Evolutionary conservation across 768 basidiomycete genomes (phyloP), one percentile per base, ranked within the genome.

Genomic region (Lentinula sp.): DNA sequence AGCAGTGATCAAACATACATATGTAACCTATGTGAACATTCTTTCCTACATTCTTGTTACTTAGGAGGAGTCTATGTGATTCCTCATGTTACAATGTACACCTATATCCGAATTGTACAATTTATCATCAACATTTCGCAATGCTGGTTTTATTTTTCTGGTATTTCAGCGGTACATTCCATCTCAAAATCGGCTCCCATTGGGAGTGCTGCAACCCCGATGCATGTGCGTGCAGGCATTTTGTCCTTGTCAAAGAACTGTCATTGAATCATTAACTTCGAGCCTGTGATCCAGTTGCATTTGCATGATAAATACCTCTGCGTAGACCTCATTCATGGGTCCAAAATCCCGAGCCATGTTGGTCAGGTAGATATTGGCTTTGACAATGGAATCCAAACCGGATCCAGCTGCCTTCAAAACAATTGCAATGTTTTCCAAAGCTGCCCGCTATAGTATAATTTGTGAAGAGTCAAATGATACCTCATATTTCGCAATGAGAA

Each of bases 181-280:
- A 87, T 79, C 75, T 87, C 85, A 35, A 87, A 77, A 59, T 77
- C 79, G 7, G 80, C 82, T 15, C 80, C 79, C 59, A 81, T 46
- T 1, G 85, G 83, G 42, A 87, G 76, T 7, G 73, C 68, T 2
- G 76, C 77, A 12, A 86, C 85, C 6, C 82, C 84, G 16, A 87
- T 69, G 67, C 84, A 85, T 23, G 85, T 85, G 46, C 85, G 76
- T 5, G 84, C 83, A 13, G 84, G 85, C 62, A 81, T 71, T 20
- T 70, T 74, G 12, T 72, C 71, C 56, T 68, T 69, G 20, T 74
- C 68, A 61, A 85, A 84, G 66, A 81, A 84, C 84, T 85, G 52
- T 41, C 13, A 51, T 35, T 15, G 42, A 28, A 28, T 28, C 4
- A 28, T 28, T 3, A 28, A 28, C 3, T 28, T 28, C 3, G 28